These are phyloP conservation scores for Volvariella volvacea DNA, from an alignment of 1,284 basidiomycete genomes.

Conservation along the genomic window DNA sequence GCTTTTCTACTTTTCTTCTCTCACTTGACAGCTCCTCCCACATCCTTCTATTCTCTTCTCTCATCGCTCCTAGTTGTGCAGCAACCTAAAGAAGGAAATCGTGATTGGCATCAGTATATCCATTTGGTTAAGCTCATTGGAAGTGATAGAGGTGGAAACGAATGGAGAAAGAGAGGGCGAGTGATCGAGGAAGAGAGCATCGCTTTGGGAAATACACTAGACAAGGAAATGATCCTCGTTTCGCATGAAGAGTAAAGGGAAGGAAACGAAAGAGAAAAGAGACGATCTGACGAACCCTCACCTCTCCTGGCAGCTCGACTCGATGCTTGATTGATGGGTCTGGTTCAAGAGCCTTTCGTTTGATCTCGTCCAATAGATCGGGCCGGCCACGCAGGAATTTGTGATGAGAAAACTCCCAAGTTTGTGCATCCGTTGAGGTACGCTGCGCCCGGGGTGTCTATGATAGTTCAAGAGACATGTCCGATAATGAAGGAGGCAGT, in stretches of 20 bases:
- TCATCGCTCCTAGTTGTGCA: conserved; percentile 58
- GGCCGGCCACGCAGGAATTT: conserved; percentile 80
- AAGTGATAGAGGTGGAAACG: conserved; percentile 4
- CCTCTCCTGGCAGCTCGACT: conserved; percentile 73
- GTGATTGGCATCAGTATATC: neutral
- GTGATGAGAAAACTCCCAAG: conserved; percentile 86
- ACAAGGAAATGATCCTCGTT: neutral
- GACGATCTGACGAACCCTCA: conserved; percentile 21
- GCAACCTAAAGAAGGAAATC: conserved; percentile 32
- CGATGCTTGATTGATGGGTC: conserved; percentile 61
- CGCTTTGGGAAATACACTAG: neutral
- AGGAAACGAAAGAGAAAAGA: conserved; percentile 1
- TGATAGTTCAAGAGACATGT: conserved; percentile 4
- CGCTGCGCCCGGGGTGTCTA: conserved; percentile 81
- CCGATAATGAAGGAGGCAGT: neutral
- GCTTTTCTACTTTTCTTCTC: conserved; percentile 40
- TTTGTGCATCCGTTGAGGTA: conserved; percentile 72
- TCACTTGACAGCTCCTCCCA: conserved; percentile 51
- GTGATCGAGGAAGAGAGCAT: neutral
- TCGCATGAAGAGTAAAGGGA: too few relatives aligned
- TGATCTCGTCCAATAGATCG: conserved; percentile 81
- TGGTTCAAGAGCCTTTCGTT: conserved; percentile 76
- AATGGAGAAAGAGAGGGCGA: conserved; percentile 5
- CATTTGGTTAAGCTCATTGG: conserved; percentile 1
- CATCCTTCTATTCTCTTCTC: conserved; percentile 59